phyloP scores from a whole-genome alignment of 2,329 filamentous ascomycete species.

The Talaromyces sp. region DNA sequence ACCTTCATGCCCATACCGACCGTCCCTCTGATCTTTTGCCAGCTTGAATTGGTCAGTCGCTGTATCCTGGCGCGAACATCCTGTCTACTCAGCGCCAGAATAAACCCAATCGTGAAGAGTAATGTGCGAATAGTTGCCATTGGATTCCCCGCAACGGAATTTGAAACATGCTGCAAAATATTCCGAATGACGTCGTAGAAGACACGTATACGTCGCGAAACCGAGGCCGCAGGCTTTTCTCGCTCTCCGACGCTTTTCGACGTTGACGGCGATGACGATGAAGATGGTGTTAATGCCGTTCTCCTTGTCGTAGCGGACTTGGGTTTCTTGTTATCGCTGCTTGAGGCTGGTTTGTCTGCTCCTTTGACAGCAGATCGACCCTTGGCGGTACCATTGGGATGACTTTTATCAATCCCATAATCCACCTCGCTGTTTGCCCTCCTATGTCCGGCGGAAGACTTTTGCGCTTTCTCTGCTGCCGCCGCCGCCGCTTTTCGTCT shows the following conservation, averaged over 20 bases:
- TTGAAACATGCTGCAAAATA: slow-evolving; percentile 49
- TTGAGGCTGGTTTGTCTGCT: slow-evolving; percentile 26
- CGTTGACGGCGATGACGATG: slow-evolving; percentile 31
- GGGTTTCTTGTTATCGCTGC: slow-evolving; percentile 24
- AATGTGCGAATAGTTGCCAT: slow-evolving; percentile 60
- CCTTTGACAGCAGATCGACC: slow-evolving; percentile 27
- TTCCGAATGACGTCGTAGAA: slow-evolving; percentile 48
- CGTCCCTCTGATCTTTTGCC: slow-evolving; percentile 78
- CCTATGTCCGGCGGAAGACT: slow-evolving; percentile 34
- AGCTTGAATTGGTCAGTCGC: slow-evolving; percentile 64
- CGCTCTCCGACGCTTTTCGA: slow-evolving; percentile 41
- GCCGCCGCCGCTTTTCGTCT: slow-evolving; percentile 33
- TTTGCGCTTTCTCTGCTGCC: slow-evolving; percentile 37
- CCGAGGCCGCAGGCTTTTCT: slow-evolving; percentile 31
- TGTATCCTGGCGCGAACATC: slow-evolving; percentile 71
- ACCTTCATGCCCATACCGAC: slow-evolving; percentile 97
- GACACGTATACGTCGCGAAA: slow-evolving; percentile 39
- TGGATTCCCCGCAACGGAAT: slow-evolving; percentile 53
- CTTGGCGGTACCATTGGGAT: slow-evolving; percentile 35
- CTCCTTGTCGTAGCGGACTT: slow-evolving; percentile 18
- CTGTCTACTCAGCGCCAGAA: slow-evolving; percentile 70
- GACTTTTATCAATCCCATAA: slow-evolving; percentile 62
- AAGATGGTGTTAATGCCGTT: slow-evolving; percentile 31
- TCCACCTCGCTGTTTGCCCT: slow-evolving; percentile 64
- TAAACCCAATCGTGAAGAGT: slow-evolving; percentile 73